Base-by-base conservation (phyloP, 2,329 filamentous ascomycete species). In the Boeremia lycopersici region DNA sequence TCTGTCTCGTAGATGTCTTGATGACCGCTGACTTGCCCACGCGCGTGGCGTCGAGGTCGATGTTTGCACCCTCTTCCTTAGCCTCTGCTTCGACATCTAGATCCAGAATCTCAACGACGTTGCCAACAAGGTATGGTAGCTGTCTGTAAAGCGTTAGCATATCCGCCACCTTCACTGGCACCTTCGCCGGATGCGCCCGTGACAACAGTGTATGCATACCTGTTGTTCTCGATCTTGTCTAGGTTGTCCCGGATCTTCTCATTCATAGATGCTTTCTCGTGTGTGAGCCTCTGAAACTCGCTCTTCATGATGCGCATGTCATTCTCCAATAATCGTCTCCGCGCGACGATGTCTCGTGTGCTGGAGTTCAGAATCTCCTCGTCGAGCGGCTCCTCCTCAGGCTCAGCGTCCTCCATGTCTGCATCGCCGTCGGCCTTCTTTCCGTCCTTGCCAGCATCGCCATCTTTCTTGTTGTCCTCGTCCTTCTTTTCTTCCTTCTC, bases 221-320 rank as follows among this genome's bases (percentile, higher is more conserved):
- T 86, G 82, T 99, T 99, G 79, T 99, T 98, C 65, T 96, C 93
- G 71, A 99, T 99, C 86, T 99, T 99, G 67, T 99, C 96, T 71
- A 91, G 81, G 73, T 99, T 99, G 75, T 99, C 95, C 84, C 97
- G 98, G 78, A 99, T 98, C 83, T 97, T 98, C 78, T 98, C 93
- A 54, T 88, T 87, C 95, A 99, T 99, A 43, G 91, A 88, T 44
- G 89, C 87, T 81, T 96, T 96, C 80, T 99, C 95, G 71, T 99
- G 95, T 69, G 89, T 89, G 79, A 99, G 83, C 67, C 95, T 89
- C 74, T 96, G 93, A 69, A 87, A 92, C 78, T 99, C 95, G 82
- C 92, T 96, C 83, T 90, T 93, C 92, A 99, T 98, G 79, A 99
- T 98, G 70, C 95, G 86, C 71, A 95, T 90, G 78, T 99, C 95